Evolutionary conservation across 176 grass and related monocot species (phyloP), one percentile per base, ranked within the genome.

Genomic region (Ampelocalamus luodianensis): DNA sequence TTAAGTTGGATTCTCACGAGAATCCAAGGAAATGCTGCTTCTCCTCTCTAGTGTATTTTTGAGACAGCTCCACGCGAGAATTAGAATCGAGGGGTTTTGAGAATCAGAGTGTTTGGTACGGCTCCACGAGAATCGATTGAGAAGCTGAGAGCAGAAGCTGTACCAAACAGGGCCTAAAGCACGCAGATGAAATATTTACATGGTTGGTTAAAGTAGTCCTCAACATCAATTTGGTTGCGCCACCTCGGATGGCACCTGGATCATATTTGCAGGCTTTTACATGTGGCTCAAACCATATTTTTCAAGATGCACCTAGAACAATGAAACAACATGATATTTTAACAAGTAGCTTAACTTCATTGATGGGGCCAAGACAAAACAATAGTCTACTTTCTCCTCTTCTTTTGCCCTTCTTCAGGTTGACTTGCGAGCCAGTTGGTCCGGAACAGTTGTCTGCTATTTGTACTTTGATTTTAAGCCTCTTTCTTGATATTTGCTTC

Each of bases 231-330:
- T 45, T 37, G 58, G 49, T 83, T 37, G 45, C 55, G 62, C 69
- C 87, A 49, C 48, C 76, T 84, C 39, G 44, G 46, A 71, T 23
- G 74, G 56, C 72, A 56, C 37, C 58, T 58, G 78, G n/a, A 46
- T 78, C 65, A 86, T 65, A 89, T 89, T 86, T 86, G 56, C 43
- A 39, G 65, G 45, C 72, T 77, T 82, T 54, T 42, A 23, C 78
- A 82, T 86, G 78, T 82, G 64, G 44, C 40, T 38, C 32, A 42
- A 42, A 50, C 72, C 78, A 65, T 55, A 74, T 48, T 40, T 36
- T 83, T 26, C 27, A 69, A 71, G 62, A 10, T 72, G 45, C 11
- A 54, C 44, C 46, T 23, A 29, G 16, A 62, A 70, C 29, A 63
- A 70, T 44, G 36, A 65, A 43, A 29, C 11, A 54, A 1, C 23